Conservation (phyloP, 805 yeast species). For the Brettanomyces bruxellensis region DNA sequence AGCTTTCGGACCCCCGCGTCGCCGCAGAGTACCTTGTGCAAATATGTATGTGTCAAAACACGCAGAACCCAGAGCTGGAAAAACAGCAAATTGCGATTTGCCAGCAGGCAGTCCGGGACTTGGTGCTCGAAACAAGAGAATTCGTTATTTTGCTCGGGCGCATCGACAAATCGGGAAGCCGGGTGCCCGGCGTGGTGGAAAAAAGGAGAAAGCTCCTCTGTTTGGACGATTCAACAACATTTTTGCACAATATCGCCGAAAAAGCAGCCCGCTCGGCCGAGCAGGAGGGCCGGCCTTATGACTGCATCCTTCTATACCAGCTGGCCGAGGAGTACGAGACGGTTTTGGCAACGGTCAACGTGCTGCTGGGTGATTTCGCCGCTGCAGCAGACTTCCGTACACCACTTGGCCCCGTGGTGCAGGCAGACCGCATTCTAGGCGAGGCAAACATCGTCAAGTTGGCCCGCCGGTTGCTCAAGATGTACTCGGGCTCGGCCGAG, state of each 20-base stretch:
- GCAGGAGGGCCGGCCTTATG: slow-evolving; percentile 83
- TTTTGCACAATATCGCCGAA: slow-evolving; percentile 64
- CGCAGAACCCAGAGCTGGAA: slow-evolving; percentile 14
- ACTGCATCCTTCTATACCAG: slow-evolving; percentile 79
- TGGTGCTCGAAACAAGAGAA: slow-evolving; percentile 80
- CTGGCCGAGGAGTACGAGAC: slow-evolving; percentile 80
- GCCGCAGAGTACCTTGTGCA: slow-evolving; percentile 85
- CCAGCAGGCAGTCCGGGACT: slow-evolving; percentile 74
- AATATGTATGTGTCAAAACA: slow-evolving; percentile 46
- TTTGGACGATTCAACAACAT: slow-evolving; percentile 49
- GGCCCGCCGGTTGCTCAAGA: slow-evolving; percentile 34
- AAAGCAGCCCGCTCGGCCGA: slow-evolving; percentile 81
- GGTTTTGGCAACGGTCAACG: slow-evolving; percentile 66
- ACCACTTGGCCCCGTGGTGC: slow-evolving; percentile 13
- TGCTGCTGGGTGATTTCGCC: slow-evolving; percentile 68
- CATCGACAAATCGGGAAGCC: slow-evolving; percentile 63
- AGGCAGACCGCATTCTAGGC: slow-evolving; percentile 21
- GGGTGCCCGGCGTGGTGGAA: slow-evolving; percentile 79
- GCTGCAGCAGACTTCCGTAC: slow-evolving; percentile 46
- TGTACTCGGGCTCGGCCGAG: slow-evolving; percentile 46
- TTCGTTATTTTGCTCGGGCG: slow-evolving; percentile 80
- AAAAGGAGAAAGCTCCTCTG: slow-evolving; percentile 58
- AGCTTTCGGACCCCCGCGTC: slow-evolving; percentile 76
- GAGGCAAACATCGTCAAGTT: slow-evolving; percentile 40
- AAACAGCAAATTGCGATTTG: slow-evolving; percentile 45